Conservation (phyloP, 1,284 basidiomycete genomes). For the Tilletia walkeri region DNA sequence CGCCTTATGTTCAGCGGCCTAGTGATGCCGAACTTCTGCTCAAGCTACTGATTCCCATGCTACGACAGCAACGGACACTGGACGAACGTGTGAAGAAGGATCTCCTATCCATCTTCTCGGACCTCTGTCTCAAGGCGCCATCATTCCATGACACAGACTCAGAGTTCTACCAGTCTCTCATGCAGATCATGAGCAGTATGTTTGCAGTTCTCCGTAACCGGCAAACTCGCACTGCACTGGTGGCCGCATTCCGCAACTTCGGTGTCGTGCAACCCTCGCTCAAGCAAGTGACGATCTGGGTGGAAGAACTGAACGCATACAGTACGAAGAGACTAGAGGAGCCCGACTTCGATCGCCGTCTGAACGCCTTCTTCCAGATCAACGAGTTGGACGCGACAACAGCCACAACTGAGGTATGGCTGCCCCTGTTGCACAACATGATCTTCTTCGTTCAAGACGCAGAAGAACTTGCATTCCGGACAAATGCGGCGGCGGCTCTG, state of each 20-base stretch:
- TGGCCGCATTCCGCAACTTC: slow-evolving; percentile 42
- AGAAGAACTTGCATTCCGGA: slow-evolving; percentile 82
- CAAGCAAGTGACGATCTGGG: slow-evolving; percentile 35
- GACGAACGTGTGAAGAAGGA: slow-evolving; percentile 85
- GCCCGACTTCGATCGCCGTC: slow-evolving; percentile 84
- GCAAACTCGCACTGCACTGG: slow-evolving; percentile 37
- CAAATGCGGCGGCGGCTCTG: slow-evolving; percentile 74
- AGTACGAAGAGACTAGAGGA: slow-evolving; percentile 80
- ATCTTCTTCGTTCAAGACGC: slow-evolving; percentile 85
- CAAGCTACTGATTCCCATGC: slow-evolving; percentile 73
- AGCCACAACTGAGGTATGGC: slow-evolving; percentile 62
- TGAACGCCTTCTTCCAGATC: slow-evolving; percentile 73
- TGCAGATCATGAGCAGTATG: slow-evolving; percentile 43
- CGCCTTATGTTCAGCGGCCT: slow-evolving; percentile 70
- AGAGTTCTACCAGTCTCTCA: slow-evolving; percentile 35
- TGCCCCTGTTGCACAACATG: slow-evolving; percentile 78
- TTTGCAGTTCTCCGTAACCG: slow-evolving; percentile 41
- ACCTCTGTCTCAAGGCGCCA: slow-evolving; percentile 71
- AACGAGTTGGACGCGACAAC: slow-evolving; percentile 65
- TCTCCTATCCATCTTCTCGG: slow-evolving; percentile 73
- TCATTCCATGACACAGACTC: slow-evolving; percentile 60
- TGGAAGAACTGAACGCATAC: slow-evolving; percentile 72
- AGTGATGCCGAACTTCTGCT: slow-evolving; percentile 75
- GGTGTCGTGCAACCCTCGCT: slow-evolving; percentile 33
- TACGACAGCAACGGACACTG: slow-evolving; percentile 74